Percentiles rank a stretch among this genome's conserved stretches.
phyloP scores from a whole-genome alignment of 345 rosid genomes.

The Hibiscus trionum region DNA sequence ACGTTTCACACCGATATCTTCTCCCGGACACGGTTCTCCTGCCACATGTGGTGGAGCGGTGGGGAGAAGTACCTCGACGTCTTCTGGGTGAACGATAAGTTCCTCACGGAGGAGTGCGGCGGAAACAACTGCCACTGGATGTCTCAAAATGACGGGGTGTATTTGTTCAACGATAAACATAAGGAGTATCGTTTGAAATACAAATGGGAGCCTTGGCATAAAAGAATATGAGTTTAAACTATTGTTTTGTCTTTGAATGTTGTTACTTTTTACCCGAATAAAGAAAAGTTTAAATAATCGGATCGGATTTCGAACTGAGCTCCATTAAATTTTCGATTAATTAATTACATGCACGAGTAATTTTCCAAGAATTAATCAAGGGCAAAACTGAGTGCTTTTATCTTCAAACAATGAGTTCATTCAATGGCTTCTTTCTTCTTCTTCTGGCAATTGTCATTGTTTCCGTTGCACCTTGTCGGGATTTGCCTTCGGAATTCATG shows the following conservation, averaged over 20 bases:
- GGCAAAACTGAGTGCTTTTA: not conserved
- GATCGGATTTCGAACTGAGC: too few relatives aligned
- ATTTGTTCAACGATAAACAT: not conserved
- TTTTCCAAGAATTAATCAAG: not conserved
- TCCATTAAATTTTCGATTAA: too few relatives aligned
- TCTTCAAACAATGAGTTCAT: not conserved
- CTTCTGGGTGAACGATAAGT: not conserved
- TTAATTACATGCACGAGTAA: too few relatives aligned
- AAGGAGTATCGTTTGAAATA: not conserved
- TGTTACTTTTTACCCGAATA: not conserved
- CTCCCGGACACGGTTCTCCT: not conserved
- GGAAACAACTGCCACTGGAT: not conserved
- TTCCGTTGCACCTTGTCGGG: not conserved
- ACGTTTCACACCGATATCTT: not conserved
- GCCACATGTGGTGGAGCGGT: constrained; percentile 3
- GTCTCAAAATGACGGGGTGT: not conserved
- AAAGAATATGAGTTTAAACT: not conserved
- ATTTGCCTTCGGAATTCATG: not conserved
- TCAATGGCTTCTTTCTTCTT: not conserved
- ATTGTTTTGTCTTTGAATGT: not conserved
- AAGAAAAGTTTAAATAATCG: not conserved
- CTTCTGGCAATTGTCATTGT: constrained; percentile 4
- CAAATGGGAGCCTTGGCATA: not conserved
- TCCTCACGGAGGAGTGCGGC: not conserved
- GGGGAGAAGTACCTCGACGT: not conserved